Evolutionary conservation across 2,329 filamentous ascomycete species (phyloP), one percentile per base, ranked within the genome.

Genomic region (Aspergillus tubingensis): DNA sequence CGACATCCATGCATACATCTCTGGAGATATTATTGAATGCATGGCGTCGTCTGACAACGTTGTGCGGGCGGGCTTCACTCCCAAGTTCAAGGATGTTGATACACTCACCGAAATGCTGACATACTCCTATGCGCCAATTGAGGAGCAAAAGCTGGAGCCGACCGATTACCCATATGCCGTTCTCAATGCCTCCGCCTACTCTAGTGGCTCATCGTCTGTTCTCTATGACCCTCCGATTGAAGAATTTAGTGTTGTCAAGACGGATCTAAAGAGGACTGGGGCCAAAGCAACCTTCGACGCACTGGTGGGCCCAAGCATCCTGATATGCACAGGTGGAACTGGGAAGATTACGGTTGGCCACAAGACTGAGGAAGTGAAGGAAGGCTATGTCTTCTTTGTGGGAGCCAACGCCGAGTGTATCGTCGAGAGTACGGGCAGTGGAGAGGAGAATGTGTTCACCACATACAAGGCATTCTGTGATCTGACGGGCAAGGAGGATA

Each of bases 31-130:
- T 68, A 92, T 99, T 74, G 95, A 99, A 79, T 99, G 95, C 82
- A 99, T 99, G 95, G 95, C 95, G 0, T 90, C 92, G 8, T 96
- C 91, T n/a, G 95, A 99, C 83, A 99, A 99, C 67, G 95, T 99
- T 38, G 93, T 99, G 54, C 92, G 95, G 58, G 95, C 95, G 0
- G 95, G 95, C 47, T 95, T 99, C 78, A 99, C 95, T 0, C 95
- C 95, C 58, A 99, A 99, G 76, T 99, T 96, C 85, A 97, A 98
- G 80, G 95, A 99, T 69, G 91, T 98, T 21, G 80, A 88, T 57
- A 98, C 92, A 0, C 83, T 99, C 10, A 92, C 94, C 36, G 84
- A 87, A 63, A 96, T 96, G 88, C 81, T 99, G 67, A 99, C 95
- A 0, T 99, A 99, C 81, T 91, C 88, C 69, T 97, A 96, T 71